Percentiles rank a stretch among this genome's conserved stretches.
Conservation (phyloP, 768 basidiomycete genomes). For the Coprinopsis sp. region DNA sequence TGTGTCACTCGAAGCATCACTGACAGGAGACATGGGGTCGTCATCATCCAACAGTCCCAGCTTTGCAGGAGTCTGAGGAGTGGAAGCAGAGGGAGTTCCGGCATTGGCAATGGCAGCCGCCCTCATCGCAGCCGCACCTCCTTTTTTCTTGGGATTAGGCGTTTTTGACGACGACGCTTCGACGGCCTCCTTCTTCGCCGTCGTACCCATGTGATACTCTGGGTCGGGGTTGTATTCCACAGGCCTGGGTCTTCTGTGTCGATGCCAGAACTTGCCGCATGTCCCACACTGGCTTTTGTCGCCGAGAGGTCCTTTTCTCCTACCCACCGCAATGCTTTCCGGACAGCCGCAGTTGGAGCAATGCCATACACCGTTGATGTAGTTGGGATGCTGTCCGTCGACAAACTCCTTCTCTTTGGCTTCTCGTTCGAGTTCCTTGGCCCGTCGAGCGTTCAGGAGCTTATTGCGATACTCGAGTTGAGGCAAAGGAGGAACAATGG, state of each 20-base stretch:
- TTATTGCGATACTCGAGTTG: slow-evolving; percentile 38
- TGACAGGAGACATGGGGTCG: slow-evolving; percentile 66
- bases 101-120: slow-evolving; percentile 46
- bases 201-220: slow-evolving; percentile 59
- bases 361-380: slow-evolving; percentile 86
- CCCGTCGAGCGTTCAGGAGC: slow-evolving; percentile 53
- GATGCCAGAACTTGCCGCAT: slow-evolving; percentile 92
- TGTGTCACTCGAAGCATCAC: slow-evolving; percentile 66
- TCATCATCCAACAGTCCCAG: slow-evolving; percentile 27
- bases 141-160: slow-evolving; percentile 45
- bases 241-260: slow-evolving; percentile 76
- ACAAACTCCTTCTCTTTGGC: slow-evolving; percentile 82
- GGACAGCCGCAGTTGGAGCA: slow-evolving; percentile 95
- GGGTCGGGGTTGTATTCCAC: slow-evolving; percentile 76
- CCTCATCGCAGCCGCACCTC: slow-evolving; percentile 46
- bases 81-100: slow-evolving; percentile 33
- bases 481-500: slow-evolving; percentile 24
- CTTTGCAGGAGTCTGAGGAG: slow-evolving; percentile 35
- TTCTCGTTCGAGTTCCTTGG: slow-evolving; percentile 73
- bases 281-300: slow-evolving; percentile 87
- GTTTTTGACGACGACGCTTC: too few relatives aligned
- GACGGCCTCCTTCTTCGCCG: slow-evolving; percentile 53
- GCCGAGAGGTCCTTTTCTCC: slow-evolving; percentile 86
- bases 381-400: slow-evolving; percentile 77
- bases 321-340: slow-evolving; percentile 76